Evolutionary conservation across 768 basidiomycete species (phyloP).

Genomic region (Tylopilus intermedius): DNA sequence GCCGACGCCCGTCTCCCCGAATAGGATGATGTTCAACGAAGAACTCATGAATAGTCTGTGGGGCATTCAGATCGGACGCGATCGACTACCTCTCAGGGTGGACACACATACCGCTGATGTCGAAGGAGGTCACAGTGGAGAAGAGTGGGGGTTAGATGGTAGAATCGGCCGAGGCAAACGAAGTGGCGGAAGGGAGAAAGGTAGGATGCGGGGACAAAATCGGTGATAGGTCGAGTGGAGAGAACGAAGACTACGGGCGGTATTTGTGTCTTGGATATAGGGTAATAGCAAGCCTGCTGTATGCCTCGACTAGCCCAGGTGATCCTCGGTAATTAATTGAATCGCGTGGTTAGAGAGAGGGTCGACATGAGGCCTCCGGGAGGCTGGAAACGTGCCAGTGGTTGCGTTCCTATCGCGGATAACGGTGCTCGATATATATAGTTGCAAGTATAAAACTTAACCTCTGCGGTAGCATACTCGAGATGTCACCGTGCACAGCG

Average conservation of each 20-base stretch:
- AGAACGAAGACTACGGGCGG: neutral
- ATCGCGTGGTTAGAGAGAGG: slow-evolving; percentile 4
- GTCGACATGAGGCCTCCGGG: slow-evolving; percentile 15
- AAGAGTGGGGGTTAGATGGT: neutral
- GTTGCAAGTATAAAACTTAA: neutral
- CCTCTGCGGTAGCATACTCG: neutral
- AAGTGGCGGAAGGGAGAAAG: neutral
- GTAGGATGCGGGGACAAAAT: neutral
- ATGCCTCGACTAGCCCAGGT: slow-evolving; percentile 12
- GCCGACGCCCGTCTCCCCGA: slow-evolving; percentile 41
- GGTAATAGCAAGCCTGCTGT: neutral
- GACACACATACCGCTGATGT: slow-evolving; percentile 10
- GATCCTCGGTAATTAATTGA: slow-evolving; percentile 22
- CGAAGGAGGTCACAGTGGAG: neutral
- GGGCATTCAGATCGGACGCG: slow-evolving; percentile 13
- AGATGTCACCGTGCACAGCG: neutral
- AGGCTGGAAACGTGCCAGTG: slow-evolving; percentile 11
- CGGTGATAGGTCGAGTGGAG: slow-evolving; percentile 4
- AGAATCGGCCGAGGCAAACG: neutral
- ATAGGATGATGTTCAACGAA: slow-evolving; percentile 37
- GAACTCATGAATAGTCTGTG: slow-evolving; percentile 17
- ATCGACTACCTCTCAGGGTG: slow-evolving; percentile 2
- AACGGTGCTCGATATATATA: neutral
- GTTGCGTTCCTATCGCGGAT: slow-evolving; percentile 5
- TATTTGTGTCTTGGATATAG: slow-evolving; percentile 16